A percentile compares a stretch with the other conserved stretches of the same genome.
These are phyloP conservation scores for Eucommia ulmoides DNA, from an alignment of 257 asterid genomes.

Conservation along the genomic window DNA sequence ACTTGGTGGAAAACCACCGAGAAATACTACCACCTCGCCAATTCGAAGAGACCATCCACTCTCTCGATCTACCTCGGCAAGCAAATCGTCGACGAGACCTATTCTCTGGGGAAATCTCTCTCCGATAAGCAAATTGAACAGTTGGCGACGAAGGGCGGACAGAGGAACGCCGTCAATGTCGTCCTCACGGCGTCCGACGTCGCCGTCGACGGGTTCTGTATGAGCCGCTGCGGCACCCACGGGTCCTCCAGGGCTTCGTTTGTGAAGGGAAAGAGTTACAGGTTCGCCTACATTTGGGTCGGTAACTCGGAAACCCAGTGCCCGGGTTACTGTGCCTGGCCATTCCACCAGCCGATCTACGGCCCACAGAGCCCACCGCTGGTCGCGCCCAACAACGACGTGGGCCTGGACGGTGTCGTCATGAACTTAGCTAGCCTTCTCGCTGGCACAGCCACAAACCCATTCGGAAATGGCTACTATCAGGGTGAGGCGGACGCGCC, in stretches of 20 bases:
- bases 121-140: conserved; percentile 16
- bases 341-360: conserved; percentile 46
- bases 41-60: conserved; percentile 19
- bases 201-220: conserved; percentile 33
- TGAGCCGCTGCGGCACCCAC: conserved; percentile 47
- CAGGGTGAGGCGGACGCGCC: conserved; percentile 48
- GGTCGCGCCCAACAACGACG: conserved; percentile 37
- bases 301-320: conserved; percentile 45
- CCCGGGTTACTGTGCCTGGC: conserved; percentile 56
- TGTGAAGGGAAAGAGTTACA: conserved; percentile 23
- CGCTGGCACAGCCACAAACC: conserved; percentile 48
- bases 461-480: conserved; percentile 39
- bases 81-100: conserved; percentile 23
- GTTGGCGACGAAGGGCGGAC: conserved; percentile 32
- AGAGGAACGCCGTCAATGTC: conserved; percentile 33
- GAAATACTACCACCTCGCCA: conserved; percentile 21
- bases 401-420: conserved; percentile 40
- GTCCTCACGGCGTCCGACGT: conserved; percentile 45
- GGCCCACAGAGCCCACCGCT: conserved; percentile 47
- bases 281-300: conserved; percentile 45
- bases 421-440: conserved; percentile 34
- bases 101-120: conserved; percentile 38
- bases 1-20: conserved; percentile 36
- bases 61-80: conserved; percentile 17
- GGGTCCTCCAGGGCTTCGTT: conserved; percentile 19